These are phyloP conservation scores for Stipa capillata DNA, from an alignment of 176 grass and related monocot species.

Conservation along the genomic window DNA sequence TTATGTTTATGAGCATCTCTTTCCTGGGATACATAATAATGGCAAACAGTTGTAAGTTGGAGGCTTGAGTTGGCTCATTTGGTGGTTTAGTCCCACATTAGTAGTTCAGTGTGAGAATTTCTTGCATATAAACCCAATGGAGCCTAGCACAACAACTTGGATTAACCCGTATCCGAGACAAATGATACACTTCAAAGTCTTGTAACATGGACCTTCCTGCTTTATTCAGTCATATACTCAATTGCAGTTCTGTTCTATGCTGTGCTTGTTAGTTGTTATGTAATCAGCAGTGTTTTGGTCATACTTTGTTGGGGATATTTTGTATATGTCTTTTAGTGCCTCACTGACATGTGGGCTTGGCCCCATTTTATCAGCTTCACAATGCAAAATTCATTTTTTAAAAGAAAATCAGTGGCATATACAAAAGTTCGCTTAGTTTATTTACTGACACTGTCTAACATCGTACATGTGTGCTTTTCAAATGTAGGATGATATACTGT, in stretches of 20 bases:
- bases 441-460: conserved; percentile 2
- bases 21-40: neutral
- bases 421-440: neutral
- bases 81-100: neutral
- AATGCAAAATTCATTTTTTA: neutral
- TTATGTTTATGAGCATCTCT: neutral
- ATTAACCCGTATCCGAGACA: neutral
- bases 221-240: neutral
- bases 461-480: conserved; percentile 14
- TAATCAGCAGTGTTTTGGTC: neutral
- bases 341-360: neutral
- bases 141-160: neutral
- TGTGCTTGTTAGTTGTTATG: neutral
- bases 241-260: neutral
- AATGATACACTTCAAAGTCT: neutral
- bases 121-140: neutral
- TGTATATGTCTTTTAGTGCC: neutral
- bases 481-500: conserved; percentile 77
- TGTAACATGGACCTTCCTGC: neutral
- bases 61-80: neutral
- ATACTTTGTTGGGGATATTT: neutral
- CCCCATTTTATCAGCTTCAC: neutral
- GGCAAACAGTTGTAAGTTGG: neutral
- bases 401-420: neutral
- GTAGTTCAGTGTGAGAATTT: neutral